phyloP scores from a whole-genome alignment of 768 basidiomycete species.

The Rhizopogon sp. region DNA sequence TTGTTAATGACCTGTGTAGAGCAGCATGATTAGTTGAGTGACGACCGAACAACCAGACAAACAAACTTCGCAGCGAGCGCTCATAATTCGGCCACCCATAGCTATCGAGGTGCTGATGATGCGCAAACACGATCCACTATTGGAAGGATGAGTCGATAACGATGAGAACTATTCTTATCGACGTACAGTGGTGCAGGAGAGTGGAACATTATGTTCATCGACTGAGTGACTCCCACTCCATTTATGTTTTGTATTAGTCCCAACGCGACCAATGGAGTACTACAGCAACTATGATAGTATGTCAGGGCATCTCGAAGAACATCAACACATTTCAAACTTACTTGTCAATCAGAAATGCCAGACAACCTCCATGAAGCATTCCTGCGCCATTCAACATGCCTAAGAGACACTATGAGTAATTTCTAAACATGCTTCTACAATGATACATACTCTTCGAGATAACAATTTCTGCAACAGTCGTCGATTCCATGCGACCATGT shows the following conservation, averaged over 20 bases:
- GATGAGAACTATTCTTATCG: neutral
- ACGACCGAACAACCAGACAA: neutral
- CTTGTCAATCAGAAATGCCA: constrained; percentile 75
- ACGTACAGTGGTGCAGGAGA: constrained; percentile 61
- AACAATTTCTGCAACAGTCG: constrained; percentile 55
- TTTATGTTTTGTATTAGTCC: constrained; percentile 56
- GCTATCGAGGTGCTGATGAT: constrained; percentile 63
- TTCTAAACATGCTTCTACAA: neutral
- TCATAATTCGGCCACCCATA: constrained; percentile 66
- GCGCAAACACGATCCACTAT: constrained; percentile 52
- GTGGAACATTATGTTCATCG: constrained; percentile 66
- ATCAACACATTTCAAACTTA: constrained; percentile 21
- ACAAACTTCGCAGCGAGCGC: constrained; percentile 64
- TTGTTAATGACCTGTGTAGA: constrained; percentile 51
- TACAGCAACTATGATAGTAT: constrained; percentile 46
- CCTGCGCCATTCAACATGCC: constrained; percentile 75
- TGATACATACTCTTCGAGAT: constrained; percentile 52
- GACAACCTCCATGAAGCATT: constrained; percentile 72
- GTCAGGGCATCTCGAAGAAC: neutral
- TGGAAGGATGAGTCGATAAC: constrained; percentile 4
- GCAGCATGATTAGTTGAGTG: constrained; percentile 2
- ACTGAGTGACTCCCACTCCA: constrained; percentile 72
- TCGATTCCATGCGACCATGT: constrained; percentile 53
- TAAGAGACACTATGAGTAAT: constrained; percentile 15
- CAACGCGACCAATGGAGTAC: constrained; percentile 63